Evolutionary conservation across 2,329 filamentous ascomycete species (phyloP), one percentile per base, ranked within the genome.

Genomic region (Fusarium sp.): DNA sequence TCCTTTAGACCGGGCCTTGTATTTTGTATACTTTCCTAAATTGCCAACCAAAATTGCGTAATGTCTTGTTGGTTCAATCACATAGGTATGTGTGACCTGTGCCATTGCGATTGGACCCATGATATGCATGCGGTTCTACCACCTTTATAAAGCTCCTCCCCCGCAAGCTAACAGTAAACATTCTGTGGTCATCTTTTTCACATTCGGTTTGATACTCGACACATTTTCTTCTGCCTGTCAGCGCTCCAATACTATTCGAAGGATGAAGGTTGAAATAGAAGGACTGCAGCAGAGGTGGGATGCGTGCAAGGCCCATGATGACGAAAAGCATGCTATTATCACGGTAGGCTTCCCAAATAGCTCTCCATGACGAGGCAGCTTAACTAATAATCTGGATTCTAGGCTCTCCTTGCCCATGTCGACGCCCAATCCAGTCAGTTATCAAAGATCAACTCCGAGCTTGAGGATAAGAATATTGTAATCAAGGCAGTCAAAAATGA

Each of bases 291-390:
- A 43, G 3, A 27, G 13, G 6, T 58, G 55, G 47, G n/a, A 32
- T 7, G 25, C 19, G 2, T 52, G 47, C 40, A 58, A 32, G 20
- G 47, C 55, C 22, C 47, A 58, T 7, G 55, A 58, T 27, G 55
- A 58, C 22, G 39, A 58, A 19, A 58, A 58, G 40, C 32, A 51
- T 7, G 14, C 40, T 15, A 32, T 58, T 2, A 32, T 58, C 27
- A 44, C 27, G 23, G 55, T 40, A 15, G 35, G 22, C 22, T 3
- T n/a, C 9, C 3, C 17, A 10, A 10, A 17, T 6, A 10, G 6
- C 22, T 10, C 22, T 17, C 3, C 2, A 40, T 30, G 13, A 10
- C 14, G 8, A 25, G 3, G 6, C 3, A 17, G 4, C 11, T 27
- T 9, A 10, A 10, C 46, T 51, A 9, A 46, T 25, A 3, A 8